Percentiles rank a stretch among this genome's conserved stretches.
These are phyloP conservation scores for Calonectria hongkongensis DNA, from an alignment of 2,329 filamentous ascomycete genomes.

Conservation along the genomic window DNA sequence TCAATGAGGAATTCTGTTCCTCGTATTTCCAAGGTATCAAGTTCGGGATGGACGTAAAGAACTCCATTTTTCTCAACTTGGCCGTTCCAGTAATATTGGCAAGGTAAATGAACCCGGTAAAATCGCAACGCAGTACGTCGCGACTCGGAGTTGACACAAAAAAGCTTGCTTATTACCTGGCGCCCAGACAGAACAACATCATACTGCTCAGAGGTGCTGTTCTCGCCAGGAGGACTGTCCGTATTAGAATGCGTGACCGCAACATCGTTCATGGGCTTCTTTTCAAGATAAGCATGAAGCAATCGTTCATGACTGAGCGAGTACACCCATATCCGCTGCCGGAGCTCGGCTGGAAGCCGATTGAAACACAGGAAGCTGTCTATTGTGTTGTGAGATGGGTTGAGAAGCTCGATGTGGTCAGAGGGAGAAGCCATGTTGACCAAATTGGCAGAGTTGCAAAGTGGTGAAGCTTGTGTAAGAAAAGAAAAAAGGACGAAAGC, in stretches of 20 bases:
- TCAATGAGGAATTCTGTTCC: background rate
- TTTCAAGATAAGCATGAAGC: background rate
- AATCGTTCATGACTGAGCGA: background rate
- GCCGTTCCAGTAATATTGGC: background rate
- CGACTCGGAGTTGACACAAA: background rate
- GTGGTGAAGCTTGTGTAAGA: background rate
- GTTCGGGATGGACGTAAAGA: background rate
- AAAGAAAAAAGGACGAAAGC: background rate
- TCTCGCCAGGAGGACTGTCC: background rate
- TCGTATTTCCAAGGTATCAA: background rate
- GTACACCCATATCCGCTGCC: background rate
- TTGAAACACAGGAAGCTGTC: background rate
- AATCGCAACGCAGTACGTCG: background rate
- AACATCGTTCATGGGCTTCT: too few species aligned
- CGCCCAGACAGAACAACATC: background rate
- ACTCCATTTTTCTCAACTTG: background rate
- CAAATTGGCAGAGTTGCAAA: background rate
- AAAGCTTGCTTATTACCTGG: background rate
- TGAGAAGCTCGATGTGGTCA: too few species aligned
- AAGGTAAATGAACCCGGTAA: background rate
- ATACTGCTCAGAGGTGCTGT: background rate
- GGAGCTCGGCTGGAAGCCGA: background rate
- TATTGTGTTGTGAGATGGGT: too few species aligned
- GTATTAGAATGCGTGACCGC: too few species aligned
- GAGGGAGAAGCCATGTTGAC: too few species aligned